Base-by-base conservation (phyloP, 768 basidiomycete genomes). In the Mycena pura region DNA sequence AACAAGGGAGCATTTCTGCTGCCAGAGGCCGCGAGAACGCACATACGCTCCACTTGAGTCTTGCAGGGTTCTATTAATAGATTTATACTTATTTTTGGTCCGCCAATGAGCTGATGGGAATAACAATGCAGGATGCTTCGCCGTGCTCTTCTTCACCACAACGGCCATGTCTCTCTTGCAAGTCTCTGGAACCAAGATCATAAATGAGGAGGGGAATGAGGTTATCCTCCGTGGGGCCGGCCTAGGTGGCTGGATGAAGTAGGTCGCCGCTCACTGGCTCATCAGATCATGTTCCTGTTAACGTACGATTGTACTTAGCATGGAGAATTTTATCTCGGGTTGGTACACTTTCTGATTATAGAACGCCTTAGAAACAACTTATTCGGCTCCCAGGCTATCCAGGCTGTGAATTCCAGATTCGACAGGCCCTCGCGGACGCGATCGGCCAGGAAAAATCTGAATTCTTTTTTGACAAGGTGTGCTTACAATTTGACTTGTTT, bases 231-330 rank as follows among this genome's bases (percentile, higher is more conserved):
- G 85, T n/a, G 91, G 91, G 21, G 90, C 90, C n/a, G 89, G 90
- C 40, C 78, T 92, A 17, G 90, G 90, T 36, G 90, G 91, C 69
- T 92, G 90, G 90, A 89, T 93, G 88, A 91, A 88, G 91, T 92
- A 19, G 31, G 46, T 21, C 32, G 27, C 6, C 29, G 29, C 14
- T 5, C 34, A 6, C 11, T 39, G 21, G 57, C 14, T 19, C 29
- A 17, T 45, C 43, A 3, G 10, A 56, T 62, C 47, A 52, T 38
- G 40, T 15, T 34, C 45, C 25, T 3, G 13, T 13, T 15, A 1
- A 19, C 51, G 6, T 41, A 24, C 17, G n/a, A 34, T 59, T 32
- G 22, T 50, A 52, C 41, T 22, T 24, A 89, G 87, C 72, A 88
- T 89, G 88, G 89, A 91, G 75, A 91, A 90, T 74, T 90, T 90